phyloP scores from a whole-genome alignment of 2,329 filamentous ascomycete genomes.

The Lecanicillium sp. region DNA sequence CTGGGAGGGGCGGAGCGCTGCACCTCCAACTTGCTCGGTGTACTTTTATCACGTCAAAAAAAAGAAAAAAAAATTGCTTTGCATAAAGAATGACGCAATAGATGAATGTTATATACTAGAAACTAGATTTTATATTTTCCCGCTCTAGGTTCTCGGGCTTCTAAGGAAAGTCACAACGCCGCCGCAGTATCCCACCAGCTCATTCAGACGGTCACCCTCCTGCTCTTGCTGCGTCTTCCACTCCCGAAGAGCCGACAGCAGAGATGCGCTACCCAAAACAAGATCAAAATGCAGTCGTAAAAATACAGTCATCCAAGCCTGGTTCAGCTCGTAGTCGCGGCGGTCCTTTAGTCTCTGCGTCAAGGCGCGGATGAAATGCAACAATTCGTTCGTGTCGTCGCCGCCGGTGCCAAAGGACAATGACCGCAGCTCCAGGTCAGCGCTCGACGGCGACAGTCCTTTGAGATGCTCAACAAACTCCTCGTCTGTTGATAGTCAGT shows the following conservation, averaged over 20 bases:
- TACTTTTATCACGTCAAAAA: too few species aligned
- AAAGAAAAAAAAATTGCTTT: background rate
- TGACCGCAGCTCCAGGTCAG: conserved; percentile 86
- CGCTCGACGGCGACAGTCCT: conserved; percentile 72
- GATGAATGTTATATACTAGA: too few species aligned
- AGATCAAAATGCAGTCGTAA: conserved; percentile 67
- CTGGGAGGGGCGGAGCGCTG: conserved; percentile 5
- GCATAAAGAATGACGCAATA: background rate
- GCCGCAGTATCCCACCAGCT: conserved; percentile 78
- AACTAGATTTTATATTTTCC: background rate
- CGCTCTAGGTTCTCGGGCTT: conserved; percentile 45
- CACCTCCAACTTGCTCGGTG: too few species aligned
- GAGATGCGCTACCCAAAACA: conserved; percentile 42
- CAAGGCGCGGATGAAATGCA: conserved; percentile 74
- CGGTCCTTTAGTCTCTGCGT: conserved; percentile 62
- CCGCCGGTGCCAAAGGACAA: conserved; percentile 46
- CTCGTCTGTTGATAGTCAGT: conserved; percentile 40
- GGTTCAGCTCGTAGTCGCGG: conserved; percentile 85
- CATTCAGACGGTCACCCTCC: conserved; percentile 65
- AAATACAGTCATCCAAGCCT: conserved; percentile 97
- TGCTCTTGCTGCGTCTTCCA: conserved; percentile 69
- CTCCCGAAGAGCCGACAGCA: conserved; percentile 54
- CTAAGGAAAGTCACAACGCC: conserved; percentile 81
- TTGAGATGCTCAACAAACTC: conserved; percentile 74
- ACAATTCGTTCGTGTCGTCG: conserved; percentile 60